Evolutionary conservation across 257 asterid species (phyloP), one percentile per base, ranked within the genome.

Genomic region (Pogostemon cablin): DNA sequence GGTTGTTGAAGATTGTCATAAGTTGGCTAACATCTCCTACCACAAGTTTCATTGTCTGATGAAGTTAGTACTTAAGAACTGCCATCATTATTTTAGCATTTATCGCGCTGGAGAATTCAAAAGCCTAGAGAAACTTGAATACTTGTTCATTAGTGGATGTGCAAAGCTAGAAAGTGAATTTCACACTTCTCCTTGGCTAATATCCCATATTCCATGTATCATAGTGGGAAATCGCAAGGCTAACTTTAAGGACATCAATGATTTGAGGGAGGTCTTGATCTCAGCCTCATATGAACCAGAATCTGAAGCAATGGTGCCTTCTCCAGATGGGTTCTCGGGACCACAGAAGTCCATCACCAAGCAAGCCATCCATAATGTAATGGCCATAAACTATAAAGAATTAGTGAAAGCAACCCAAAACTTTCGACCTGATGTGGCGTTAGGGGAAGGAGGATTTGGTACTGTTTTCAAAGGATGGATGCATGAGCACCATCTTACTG

Each of bases 1-100:
- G 44, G 59, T 58, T 25, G 48, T 68, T 42, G 65, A 68, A 10
- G 73, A 68, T 55, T 68, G 73, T 42, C 73, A 65, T 20, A 44
- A 8, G 4, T 7, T 20, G 25, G 6, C 2, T 0, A 3, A 4
- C 20, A 46, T 44, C 69, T 0, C 25, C 6, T 3, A 32, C 4
- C 5, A 3, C 37, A 4, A 47, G 12, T 12, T 58, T 3, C 17
- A 6, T 48, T 7, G 1, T 17, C 67, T 60, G 1, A 58, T 67
- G 67, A 57, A 70, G 49, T 12, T 70, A 9, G 35, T 56, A 32
- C 25, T 58, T 11, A 58, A 15, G 48, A 70, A 58, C 39, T 58
- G 67, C 4, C 4, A 56, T 6, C n/a, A 38, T 35, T 10, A 58
- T 35, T 35, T 37, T 35, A 4, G 44, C 11, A 37, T 35, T 12